A percentile compares a stretch with the other conserved stretches of the same genome.
Conservation (phyloP, 106 monocot species). For the Amphibolis antarctica region DNA sequence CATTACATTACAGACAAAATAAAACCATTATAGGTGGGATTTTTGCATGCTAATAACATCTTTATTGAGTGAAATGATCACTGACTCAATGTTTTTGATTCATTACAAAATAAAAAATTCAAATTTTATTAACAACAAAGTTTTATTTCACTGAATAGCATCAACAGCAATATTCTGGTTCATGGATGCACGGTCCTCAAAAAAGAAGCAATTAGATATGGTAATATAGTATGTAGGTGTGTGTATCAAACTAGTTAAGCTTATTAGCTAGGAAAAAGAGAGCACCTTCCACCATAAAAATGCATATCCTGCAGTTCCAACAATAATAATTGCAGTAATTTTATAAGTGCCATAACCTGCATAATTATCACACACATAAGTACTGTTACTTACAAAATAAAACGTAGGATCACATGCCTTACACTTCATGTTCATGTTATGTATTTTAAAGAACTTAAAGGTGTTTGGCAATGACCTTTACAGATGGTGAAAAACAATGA, state of each 20-base stretch:
- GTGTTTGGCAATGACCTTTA: too few species aligned
- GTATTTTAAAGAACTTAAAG: too few species aligned
- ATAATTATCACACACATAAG: background rate
- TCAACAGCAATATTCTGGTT: background rate
- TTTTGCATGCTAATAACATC: too few species aligned
- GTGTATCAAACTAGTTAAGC: background rate
- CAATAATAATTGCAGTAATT: background rate
- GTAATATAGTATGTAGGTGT: too few species aligned
- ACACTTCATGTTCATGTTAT: too few species aligned
- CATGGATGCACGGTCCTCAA: background rate
- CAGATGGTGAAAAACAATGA: too few species aligned
- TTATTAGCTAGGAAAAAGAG: background rate
- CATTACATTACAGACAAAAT: too few species aligned
- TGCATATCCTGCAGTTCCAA: slow-evolving; percentile 2
- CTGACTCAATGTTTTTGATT: too few species aligned
- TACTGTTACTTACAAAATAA: too few species aligned
- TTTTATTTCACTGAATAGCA: background rate
- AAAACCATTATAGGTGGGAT: too few species aligned
- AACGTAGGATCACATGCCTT: too few species aligned
- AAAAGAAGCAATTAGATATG: background rate
- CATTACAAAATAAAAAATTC: background rate
- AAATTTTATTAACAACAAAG: background rate
- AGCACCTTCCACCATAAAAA: slow-evolving; percentile 4
- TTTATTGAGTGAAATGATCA: too few species aligned
- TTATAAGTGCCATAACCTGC: slow-evolving; percentile 2